These are phyloP conservation scores for Bertia moriformis DNA, from an alignment of 2,329 filamentous ascomycete species.

Conservation along the genomic window DNA sequence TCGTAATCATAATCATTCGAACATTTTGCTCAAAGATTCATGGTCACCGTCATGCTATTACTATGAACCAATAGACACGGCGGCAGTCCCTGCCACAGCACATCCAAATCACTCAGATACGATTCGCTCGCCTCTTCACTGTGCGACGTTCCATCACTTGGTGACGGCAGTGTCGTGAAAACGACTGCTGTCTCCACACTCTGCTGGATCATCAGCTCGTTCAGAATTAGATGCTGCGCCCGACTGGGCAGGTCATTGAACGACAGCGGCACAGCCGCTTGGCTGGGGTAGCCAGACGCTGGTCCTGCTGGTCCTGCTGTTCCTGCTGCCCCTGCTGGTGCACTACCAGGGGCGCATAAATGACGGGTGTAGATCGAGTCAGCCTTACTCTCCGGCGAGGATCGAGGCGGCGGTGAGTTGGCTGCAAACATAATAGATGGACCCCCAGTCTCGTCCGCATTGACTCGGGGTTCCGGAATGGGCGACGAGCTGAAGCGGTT, in stretches of 20 bases:
- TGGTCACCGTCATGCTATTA: slow-evolving; percentile 81
- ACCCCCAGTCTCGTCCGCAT: slow-evolving; percentile 43
- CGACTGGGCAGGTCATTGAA: slow-evolving; percentile 79
- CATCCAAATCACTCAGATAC: slow-evolving; percentile 66
- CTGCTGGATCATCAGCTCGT: slow-evolving; percentile 63
- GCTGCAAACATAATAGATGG: slow-evolving; percentile 50
- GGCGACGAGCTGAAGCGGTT: slow-evolving; percentile 60
- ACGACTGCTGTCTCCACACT: slow-evolving; percentile 62
- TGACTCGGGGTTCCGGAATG: slow-evolving; percentile 55
- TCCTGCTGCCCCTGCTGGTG: slow-evolving; percentile 5
- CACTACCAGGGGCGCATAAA: neutral
- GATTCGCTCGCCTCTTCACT: slow-evolving; percentile 57
- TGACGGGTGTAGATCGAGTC: neutral
- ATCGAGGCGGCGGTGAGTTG: slow-evolving; percentile 10
- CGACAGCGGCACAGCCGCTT: slow-evolving; percentile 45
- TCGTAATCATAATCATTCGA: no score
- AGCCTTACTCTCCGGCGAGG: slow-evolving; percentile 4
- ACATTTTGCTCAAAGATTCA: slow-evolving; percentile 55
- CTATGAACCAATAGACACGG: slow-evolving; percentile 68
- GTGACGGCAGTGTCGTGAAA: slow-evolving; percentile 72
- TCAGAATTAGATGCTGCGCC: slow-evolving; percentile 74
- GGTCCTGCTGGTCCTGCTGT: slow-evolving; percentile 10
- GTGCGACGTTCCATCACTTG: slow-evolving; percentile 59
- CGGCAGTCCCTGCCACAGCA: slow-evolving; percentile 63
- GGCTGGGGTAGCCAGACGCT: slow-evolving; percentile 32